Evolutionary conservation across 2,329 filamentous ascomycete genomes (phyloP).

Genomic region (Alternaria novae-zelandiae): DNA sequence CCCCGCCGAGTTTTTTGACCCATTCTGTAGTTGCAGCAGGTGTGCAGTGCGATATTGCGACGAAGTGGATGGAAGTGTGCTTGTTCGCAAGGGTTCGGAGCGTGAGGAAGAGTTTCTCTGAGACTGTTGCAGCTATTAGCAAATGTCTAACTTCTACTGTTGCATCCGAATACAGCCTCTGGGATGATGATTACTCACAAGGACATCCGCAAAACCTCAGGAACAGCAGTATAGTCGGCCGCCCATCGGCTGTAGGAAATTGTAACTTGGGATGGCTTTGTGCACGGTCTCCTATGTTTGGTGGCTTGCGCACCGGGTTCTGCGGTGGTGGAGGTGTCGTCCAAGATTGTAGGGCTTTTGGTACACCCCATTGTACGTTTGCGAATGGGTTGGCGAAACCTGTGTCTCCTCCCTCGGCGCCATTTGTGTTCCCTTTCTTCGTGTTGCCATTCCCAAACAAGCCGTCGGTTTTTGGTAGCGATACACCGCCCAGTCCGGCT

Average conservation of each 20-base stretch:
- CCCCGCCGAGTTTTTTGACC: conserved; percentile 64
- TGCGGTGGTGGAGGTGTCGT: conserved; percentile 38
- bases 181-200: conserved; percentile 27
- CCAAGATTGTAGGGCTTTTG: conserved; percentile 44
- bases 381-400: conserved; percentile 44
- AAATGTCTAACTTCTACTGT: not conserved
- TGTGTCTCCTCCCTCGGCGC: conserved; percentile 20
- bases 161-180: not conserved
- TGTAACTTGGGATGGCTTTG: conserved; percentile 38
- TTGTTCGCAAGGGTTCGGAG: conserved; percentile 63
- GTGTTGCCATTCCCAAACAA: conserved; percentile 35
- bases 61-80: conserved; percentile 59
- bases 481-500: conserved; percentile 60
- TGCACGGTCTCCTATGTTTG: conserved; percentile 34
- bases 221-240: conserved; percentile 42
- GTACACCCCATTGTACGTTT: conserved; percentile 44
- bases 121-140: conserved; percentile 28
- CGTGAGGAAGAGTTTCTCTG: conserved; percentile 60
- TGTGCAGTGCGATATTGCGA: conserved; percentile 67
- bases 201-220: conserved; percentile 45
- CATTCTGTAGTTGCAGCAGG: conserved; percentile 62
- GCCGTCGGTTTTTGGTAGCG: conserved; percentile 46
- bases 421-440: conserved; percentile 29
- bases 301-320: conserved; percentile 35
- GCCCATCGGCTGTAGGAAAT: conserved; percentile 38